Percentiles rank a stretch among this genome's conserved stretches.
These are phyloP conservation scores for Jatropha podagrica DNA, from an alignment of 441 rosid species.

Conservation along the genomic window DNA sequence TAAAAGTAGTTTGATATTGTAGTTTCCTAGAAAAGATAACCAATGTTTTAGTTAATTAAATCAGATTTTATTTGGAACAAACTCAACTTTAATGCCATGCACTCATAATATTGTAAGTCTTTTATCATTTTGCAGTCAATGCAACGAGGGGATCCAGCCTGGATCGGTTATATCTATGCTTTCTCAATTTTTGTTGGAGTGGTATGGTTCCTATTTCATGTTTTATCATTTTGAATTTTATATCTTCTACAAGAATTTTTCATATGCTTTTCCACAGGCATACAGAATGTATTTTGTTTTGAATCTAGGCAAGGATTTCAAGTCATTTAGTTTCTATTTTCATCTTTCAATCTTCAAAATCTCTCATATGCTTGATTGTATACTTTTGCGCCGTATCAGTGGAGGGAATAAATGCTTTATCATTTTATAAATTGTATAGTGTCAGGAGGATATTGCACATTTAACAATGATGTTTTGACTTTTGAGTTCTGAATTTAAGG, in stretches of 20 bases:
- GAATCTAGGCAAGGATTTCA: background rate
- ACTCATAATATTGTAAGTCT: slow-evolving; percentile 15
- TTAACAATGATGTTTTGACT: background rate
- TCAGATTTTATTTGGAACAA: background rate
- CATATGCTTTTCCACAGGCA: background rate
- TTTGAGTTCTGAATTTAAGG: background rate
- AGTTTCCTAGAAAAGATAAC: too few relatives aligned
- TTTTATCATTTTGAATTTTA: slow-evolving; percentile 8
- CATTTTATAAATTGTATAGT: background rate
- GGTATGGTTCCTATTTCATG: slow-evolving; percentile 47
- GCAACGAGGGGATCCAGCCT: slow-evolving; percentile 91
- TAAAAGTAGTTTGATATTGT: too few relatives aligned
- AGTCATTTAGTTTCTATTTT: background rate
- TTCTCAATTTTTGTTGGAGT: slow-evolving; percentile 78
- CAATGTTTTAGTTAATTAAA: background rate
- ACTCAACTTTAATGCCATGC: background rate
- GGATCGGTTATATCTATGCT: slow-evolving; percentile 87
- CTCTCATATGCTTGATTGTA: background rate
- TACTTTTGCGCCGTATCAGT: background rate
- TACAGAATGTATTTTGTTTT: background rate
- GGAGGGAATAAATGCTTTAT: background rate
- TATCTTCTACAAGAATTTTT: background rate
- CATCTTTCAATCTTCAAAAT: slow-evolving; percentile 5
- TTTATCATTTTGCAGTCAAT: slow-evolving; percentile 64
- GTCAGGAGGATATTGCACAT: background rate